A percentile compares a stretch with the other conserved stretches of the same genome.
Conservation (phyloP, 176 grass and related monocot genomes). For the Stipa capillata region DNA sequence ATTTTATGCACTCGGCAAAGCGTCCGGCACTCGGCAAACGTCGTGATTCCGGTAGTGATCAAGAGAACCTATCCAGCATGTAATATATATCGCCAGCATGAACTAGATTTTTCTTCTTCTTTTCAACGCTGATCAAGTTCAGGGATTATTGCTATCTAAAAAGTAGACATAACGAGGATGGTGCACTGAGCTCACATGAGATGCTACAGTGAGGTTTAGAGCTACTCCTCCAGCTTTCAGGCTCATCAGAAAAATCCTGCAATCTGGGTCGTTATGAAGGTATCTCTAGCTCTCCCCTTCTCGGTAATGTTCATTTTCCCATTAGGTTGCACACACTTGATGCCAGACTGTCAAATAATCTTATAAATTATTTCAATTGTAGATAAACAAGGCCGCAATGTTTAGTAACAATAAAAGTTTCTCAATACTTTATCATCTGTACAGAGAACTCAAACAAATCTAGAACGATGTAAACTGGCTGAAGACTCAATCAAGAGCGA, state of each 20-base stretch:
- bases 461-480: constrained; percentile 91
- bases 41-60: no score
- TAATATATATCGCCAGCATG: neutral
- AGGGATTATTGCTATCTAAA: neutral
- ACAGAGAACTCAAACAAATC: constrained; percentile 88
- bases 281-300: constrained; percentile 79
- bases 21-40: no score
- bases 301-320: constrained; percentile 76
- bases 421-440: constrained; percentile 32
- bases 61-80: constrained; percentile 68
- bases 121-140: neutral
- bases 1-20: no score
- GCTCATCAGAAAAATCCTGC: constrained; percentile 93
- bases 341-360: constrained; percentile 54
- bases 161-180: neutral
- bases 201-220: constrained; percentile 88
- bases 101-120: neutral
- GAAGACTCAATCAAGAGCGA: no score
- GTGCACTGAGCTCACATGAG: constrained; percentile 54
- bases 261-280: constrained; percentile 70
- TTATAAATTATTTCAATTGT: constrained; percentile 9
- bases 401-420: neutral
- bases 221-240: constrained; percentile 96
- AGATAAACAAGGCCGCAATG: neutral
- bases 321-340: constrained; percentile 79